Evolutionary conservation across 345 rosid species (phyloP).

Genomic region (Salix dunnii): DNA sequence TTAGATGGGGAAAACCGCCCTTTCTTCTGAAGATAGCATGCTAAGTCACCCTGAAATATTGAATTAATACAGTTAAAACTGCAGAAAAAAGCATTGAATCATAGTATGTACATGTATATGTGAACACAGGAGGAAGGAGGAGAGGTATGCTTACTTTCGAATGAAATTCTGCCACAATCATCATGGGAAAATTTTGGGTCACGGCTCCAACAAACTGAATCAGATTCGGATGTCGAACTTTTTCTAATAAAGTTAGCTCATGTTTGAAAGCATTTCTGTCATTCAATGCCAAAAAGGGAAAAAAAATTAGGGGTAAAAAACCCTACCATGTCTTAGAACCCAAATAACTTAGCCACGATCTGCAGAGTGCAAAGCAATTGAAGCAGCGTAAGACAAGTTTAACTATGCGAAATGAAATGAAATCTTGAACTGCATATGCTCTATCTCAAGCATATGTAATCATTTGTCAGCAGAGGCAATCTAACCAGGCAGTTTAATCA

Average conservation of each 20-base stretch:
- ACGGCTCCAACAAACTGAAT: slow-evolving; percentile 99
- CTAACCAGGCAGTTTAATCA: too few relatives aligned
- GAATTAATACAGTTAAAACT: slow-evolving; percentile 2
- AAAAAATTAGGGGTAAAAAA: neutral
- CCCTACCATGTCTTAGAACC: neutral
- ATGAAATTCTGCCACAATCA: slow-evolving; percentile 85
- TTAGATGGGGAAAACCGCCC: slow-evolving; percentile 85
- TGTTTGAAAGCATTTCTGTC: slow-evolving; percentile 75
- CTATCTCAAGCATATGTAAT: too few relatives aligned
- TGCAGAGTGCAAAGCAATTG: neutral
- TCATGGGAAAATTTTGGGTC: slow-evolving; percentile 93
- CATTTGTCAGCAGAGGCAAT: too few relatives aligned
- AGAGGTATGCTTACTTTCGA: slow-evolving; percentile 57
- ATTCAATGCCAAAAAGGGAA: slow-evolving; percentile 5
- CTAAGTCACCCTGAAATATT: slow-evolving; percentile 73
- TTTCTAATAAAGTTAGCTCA: slow-evolving; percentile 79
- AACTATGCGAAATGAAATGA: too few relatives aligned
- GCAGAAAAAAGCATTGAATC: neutral
- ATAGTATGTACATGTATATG: neutral
- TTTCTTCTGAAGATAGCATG: slow-evolving; percentile 76
- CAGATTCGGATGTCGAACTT: slow-evolving; percentile 93
- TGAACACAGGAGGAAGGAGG: slow-evolving; percentile 6
- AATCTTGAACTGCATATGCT: too few relatives aligned
- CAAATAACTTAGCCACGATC: neutral
- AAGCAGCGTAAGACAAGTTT: neutral